Evolutionary conservation across 2,329 filamentous ascomycete genomes (phyloP), one percentile per base, ranked within the genome.

Genomic region (Neoarthrinium moseri): DNA sequence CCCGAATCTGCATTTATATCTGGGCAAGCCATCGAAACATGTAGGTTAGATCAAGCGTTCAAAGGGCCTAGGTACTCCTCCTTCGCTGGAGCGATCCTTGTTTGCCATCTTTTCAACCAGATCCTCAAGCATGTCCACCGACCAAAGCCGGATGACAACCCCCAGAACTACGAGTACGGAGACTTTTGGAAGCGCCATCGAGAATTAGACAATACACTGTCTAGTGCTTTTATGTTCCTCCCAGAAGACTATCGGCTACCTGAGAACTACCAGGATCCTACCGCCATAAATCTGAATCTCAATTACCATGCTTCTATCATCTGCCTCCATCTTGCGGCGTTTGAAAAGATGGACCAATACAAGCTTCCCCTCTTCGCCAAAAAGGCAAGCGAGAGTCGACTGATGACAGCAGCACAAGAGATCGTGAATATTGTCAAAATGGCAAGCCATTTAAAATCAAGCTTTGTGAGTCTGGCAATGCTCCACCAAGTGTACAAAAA

Each of bases 291-390:
- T 61, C 75, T 85, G 41, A 96, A 96, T 53, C 86, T 96, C 73
- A 91, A 89, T 59, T 80, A 96, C 3, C 91, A 96, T 59, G 90
- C 91, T 1, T 86, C 89, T 1, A 81, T 87, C 7, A 96, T 96
- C 43, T 95, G 89, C 62, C 73, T 96, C 5, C 91, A 96, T 59
- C 89, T 95, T 64, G 88, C 89, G 1, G 91, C 91, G 2, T 84
- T 94, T 7, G 89, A 91, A 66, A 91, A 88, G 60, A 86, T 86
- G 1, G 86, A 91, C 45, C 85, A 84, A 57, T 77, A 91, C 59
- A 76, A 79, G 2, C 68, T 95, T 43, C 77, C 84, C 0, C 71
- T 77, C 1, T 74, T 77, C 23, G 77, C 94, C 22, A 83, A 83
- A 46, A 79, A 82, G 12, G 80, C 85, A 46, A 91, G 88, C 58